Evolutionary conservation across 352 stramenopile species (phyloP).

Genomic region (Phytopythium mirpurense): DNA sequence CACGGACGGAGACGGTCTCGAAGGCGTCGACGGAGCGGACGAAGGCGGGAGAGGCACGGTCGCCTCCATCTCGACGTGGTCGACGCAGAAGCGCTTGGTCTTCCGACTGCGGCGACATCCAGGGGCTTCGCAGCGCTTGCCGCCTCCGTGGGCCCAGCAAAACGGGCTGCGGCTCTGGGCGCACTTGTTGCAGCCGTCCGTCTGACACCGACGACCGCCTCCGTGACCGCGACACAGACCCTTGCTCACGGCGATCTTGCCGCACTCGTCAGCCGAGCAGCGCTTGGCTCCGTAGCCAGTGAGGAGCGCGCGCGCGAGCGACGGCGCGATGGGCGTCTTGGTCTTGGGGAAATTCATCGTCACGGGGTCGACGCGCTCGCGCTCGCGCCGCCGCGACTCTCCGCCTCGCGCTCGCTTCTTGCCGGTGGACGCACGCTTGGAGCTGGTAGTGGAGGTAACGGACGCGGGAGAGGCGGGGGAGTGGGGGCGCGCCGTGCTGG

Average conservation of each 20-base stretch:
- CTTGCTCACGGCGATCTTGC: slow-evolving; percentile 73
- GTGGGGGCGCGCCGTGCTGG: background rate
- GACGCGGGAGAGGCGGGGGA: slow-evolving; percentile 9
- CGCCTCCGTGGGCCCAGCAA: slow-evolving; percentile 70
- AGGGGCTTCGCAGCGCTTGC: slow-evolving; percentile 61
- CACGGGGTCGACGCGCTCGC: slow-evolving; percentile 11
- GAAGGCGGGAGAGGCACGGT: slow-evolving; percentile 22
- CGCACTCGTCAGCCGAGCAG: slow-evolving; percentile 60
- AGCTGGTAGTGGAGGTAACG: background rate
- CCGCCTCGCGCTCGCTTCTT: slow-evolving; percentile 38
- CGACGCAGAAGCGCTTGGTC: slow-evolving; percentile 72
- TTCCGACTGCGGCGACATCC: slow-evolving; percentile 69
- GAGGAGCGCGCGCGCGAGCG: slow-evolving; percentile 30
- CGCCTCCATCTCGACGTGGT: slow-evolving; percentile 64
- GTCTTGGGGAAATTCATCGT: slow-evolving; percentile 10
- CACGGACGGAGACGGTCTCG: background rate
- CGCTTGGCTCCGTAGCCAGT: slow-evolving; percentile 57
- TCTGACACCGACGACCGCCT: slow-evolving; percentile 59
- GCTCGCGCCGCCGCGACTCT: slow-evolving; percentile 9
- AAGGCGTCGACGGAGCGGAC: background rate
- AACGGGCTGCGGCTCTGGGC: slow-evolving; percentile 71
- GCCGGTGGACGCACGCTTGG: slow-evolving; percentile 8
- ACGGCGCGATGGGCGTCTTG: slow-evolving; percentile 32
- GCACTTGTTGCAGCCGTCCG: slow-evolving; percentile 58
- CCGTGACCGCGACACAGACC: slow-evolving; percentile 68